Conservation (phyloP, 768 basidiomycete genomes). For the Suillus plorans region DNA sequence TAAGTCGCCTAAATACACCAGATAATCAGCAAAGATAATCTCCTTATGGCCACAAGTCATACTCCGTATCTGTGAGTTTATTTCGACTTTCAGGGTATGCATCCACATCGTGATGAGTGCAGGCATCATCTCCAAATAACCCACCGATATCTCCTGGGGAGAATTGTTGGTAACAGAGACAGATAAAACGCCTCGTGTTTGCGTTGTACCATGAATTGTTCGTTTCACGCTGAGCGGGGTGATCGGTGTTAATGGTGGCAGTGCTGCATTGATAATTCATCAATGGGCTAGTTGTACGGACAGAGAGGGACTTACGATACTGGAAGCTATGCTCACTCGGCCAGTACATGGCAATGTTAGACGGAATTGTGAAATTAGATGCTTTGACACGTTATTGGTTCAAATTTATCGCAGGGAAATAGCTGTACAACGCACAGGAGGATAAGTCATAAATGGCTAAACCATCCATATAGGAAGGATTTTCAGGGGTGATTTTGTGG, state of each 20-base stretch:
- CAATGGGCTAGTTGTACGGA: constrained; percentile 2
- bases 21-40: background rate
- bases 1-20: constrained; percentile 49
- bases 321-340: constrained; percentile 47
- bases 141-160: constrained; percentile 41
- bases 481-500: constrained; percentile 55
- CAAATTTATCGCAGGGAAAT: background rate
- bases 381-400: background rate
- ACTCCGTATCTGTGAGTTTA: constrained; percentile 28
- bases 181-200: constrained; percentile 72
- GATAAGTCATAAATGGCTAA: constrained; percentile 49
- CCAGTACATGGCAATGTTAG: constrained; percentile 62
- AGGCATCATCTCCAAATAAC: constrained; percentile 92
- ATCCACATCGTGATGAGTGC: constrained; percentile 90
- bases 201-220: constrained; percentile 69
- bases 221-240: constrained; percentile 63
- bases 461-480: constrained; percentile 34
- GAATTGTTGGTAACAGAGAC: constrained; percentile 61
- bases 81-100: constrained; percentile 63
- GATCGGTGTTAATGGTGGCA: constrained; percentile 37
- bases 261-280: constrained; percentile 27
- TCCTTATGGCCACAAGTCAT: background rate
- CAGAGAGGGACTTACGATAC: constrained; percentile 47
- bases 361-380: constrained; percentile 30
- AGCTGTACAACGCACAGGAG: constrained; percentile 37